phyloP scores from a whole-genome alignment of 1,284 basidiomycete genomes.

The Puccinia novopanici region DNA sequence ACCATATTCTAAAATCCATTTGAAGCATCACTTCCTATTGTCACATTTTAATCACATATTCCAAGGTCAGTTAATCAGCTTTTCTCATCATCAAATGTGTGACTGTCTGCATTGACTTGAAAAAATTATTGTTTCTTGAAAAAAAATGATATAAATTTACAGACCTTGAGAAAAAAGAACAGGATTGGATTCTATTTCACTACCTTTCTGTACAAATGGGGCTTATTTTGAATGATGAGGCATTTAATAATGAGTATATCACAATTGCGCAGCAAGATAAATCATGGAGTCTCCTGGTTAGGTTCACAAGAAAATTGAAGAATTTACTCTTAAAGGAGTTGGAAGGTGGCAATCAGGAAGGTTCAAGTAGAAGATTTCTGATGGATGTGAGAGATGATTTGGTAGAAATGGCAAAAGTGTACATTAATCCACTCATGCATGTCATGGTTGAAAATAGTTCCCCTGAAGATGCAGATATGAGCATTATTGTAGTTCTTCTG shows the following conservation, averaged over 20 bases:
- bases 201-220: not conserved
- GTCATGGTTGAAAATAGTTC: not conserved
- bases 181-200: not conserved
- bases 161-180: not conserved
- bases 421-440: not conserved
- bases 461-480: not conserved
- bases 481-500: not conserved
- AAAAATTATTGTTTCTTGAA: not conserved
- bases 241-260: not conserved
- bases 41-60: not conserved
- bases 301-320: not conserved
- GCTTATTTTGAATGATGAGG: not conserved
- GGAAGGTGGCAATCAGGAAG: not conserved
- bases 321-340: not conserved
- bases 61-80: not conserved
- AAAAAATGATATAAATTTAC: not conserved
- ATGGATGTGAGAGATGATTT: not conserved
- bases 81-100: not conserved
- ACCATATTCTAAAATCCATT: not conserved
- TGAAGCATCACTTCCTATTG: not conserved
- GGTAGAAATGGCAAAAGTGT: not conserved
- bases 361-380: not conserved
- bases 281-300: not conserved
- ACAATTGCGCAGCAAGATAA: not conserved
- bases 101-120: not conserved